phyloP scores from a whole-genome alignment of 148 eudicot species.

The Dysphania ambrosioides region DNA sequence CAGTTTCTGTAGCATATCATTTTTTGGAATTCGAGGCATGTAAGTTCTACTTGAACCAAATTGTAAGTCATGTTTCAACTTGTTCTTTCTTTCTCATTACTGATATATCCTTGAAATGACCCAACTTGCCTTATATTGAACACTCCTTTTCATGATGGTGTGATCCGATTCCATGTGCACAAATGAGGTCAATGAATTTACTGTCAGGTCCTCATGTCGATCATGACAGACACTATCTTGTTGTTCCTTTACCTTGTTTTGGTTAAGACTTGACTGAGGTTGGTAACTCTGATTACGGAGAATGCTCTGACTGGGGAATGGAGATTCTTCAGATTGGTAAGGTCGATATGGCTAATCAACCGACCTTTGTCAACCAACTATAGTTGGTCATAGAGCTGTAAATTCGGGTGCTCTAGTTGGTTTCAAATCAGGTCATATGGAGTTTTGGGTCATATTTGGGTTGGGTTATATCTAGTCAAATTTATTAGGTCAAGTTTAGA shows the following conservation, averaged over 20 bases:
- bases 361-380: background rate
- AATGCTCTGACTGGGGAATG: background rate
- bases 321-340: background rate
- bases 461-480: too few species aligned
- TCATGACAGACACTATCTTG: conserved; percentile 11
- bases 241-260: background rate
- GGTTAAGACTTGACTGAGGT: background rate
- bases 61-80: conserved; percentile 18
- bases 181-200: background rate
- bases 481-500: too few species aligned
- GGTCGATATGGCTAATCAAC: background rate
- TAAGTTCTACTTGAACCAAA: background rate
- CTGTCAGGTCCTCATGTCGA: conserved; percentile 5
- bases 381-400: too few species aligned
- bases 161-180: conserved; percentile 19
- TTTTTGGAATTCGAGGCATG: conserved; percentile 12
- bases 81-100: background rate
- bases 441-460: too few species aligned
- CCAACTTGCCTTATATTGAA: background rate
- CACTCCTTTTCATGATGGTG: background rate
- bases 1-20: conserved; percentile 10
- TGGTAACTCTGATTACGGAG: background rate
- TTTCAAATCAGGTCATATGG: too few species aligned
- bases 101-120: conserved; percentile 12
- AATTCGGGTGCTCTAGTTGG: too few species aligned